Conservation (phyloP, 2,329 filamentous ascomycete species). For the Colletotrichum paranaense region DNA sequence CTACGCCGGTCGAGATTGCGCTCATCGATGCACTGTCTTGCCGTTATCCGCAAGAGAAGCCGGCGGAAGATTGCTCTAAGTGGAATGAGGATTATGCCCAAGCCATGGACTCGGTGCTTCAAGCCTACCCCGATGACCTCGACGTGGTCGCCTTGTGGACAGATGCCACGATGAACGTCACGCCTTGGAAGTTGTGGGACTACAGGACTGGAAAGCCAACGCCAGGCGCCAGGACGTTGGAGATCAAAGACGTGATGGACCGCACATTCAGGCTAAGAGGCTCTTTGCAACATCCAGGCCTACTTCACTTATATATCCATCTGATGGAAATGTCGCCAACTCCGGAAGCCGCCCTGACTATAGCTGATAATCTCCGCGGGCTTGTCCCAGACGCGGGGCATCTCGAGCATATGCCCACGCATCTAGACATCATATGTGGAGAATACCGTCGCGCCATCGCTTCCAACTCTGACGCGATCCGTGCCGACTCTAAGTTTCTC, state of each 20-base stretch:
- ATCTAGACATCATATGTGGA: conserved; percentile 79
- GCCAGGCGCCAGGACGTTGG: conserved; percentile 36
- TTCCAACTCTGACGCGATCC: conserved; percentile 74
- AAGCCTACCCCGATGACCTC: conserved; percentile 51
- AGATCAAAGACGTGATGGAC: conserved; percentile 48
- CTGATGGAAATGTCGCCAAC: conserved; percentile 80
- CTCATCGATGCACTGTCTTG: conserved; percentile 71
- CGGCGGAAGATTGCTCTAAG: conserved; percentile 58
- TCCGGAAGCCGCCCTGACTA: conserved; percentile 71
- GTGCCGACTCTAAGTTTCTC: conserved; percentile 76
- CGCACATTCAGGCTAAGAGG: conserved; percentile 61
- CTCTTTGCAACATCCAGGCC: conserved; percentile 70
- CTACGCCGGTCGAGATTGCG: conserved; percentile 66
- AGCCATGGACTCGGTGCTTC: conserved; percentile 52
- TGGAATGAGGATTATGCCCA: conserved; percentile 68
- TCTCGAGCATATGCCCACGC: conserved; percentile 81
- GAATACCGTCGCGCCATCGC: conserved; percentile 75
- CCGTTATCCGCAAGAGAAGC: conserved; percentile 68
- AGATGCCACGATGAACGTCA: conserved; percentile 60
- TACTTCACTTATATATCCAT: conserved; percentile 82
- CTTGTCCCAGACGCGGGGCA: conserved; percentile 78
- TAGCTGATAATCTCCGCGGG: conserved; percentile 71
- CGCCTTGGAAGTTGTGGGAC: conserved; percentile 59
- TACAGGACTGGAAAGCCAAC: conserved; percentile 44
- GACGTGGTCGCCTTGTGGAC: conserved; percentile 51